Conservation (phyloP, 129 eudicot species). For the Solidago caesia region DNA sequence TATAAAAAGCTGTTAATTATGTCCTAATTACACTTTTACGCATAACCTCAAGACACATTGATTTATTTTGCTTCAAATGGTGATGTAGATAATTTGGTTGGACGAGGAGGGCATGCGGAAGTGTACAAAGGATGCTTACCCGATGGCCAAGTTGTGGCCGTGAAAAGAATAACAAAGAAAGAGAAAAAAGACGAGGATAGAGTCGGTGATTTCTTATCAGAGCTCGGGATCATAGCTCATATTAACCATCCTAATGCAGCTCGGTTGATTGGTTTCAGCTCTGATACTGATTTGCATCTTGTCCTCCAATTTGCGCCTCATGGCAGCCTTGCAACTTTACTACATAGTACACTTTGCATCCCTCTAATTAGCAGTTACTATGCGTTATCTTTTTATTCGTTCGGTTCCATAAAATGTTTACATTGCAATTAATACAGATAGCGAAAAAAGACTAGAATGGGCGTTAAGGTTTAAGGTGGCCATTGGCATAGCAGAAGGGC, state of each 20-base stretch:
- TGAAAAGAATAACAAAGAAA: constrained; percentile 70
- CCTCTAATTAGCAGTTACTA: background rate
- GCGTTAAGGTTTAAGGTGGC: constrained; percentile 67
- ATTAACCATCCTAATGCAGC: constrained; percentile 92
- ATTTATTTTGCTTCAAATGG: background rate
- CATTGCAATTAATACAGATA: constrained; percentile 16
- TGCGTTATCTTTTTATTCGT: background rate
- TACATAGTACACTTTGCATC: constrained; percentile 46
- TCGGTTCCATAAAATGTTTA: background rate
- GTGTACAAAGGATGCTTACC: constrained; percentile 85
- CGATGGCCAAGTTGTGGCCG: constrained; percentile 81
- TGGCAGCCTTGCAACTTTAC: constrained; percentile 75
- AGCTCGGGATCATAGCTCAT: constrained; percentile 95
- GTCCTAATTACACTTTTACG: background rate
- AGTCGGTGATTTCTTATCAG: constrained; percentile 73
- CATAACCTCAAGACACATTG: background rate
- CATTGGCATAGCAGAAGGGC: constrained; percentile 85
- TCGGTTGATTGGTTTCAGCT: constrained; percentile 69
- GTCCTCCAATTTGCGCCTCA: constrained; percentile 80
- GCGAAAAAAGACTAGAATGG: constrained; percentile 60
- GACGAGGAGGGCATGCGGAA: constrained; percentile 96
- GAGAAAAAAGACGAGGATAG: constrained; percentile 75
- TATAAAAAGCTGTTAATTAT: background rate
- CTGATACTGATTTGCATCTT: constrained; percentile 71
- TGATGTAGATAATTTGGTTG: constrained; percentile 64